A percentile compares a stretch with the other conserved stretches of the same genome.
Conservation (phyloP, 306 rosid genomes). For the Cicer bijugum region DNA sequence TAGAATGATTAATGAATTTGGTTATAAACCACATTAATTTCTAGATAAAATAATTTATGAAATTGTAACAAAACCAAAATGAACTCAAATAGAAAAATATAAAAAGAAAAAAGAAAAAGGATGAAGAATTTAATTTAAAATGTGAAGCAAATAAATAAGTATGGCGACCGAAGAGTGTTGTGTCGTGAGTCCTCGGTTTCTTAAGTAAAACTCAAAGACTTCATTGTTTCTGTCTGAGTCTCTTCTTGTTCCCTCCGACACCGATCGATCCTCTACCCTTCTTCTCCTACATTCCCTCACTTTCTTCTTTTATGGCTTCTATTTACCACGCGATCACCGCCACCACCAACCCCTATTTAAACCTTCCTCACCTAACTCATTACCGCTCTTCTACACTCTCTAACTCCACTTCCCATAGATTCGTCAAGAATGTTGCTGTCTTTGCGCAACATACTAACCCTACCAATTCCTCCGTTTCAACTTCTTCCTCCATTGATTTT, state of each 20-base stretch:
- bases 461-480: neutral
- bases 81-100: too few species aligned
- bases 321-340: slow-evolving; percentile 61
- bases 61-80: too few species aligned
- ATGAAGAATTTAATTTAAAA: too few species aligned
- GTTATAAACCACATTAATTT: too few species aligned
- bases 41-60: too few species aligned
- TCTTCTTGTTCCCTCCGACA: slow-evolving; percentile 47
- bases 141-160: too few species aligned
- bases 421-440: slow-evolving; percentile 33
- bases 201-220: slow-evolving; percentile 36
- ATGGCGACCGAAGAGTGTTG: neutral
- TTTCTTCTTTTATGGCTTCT: slow-evolving; percentile 58
- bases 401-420: slow-evolving; percentile 12
- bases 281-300: slow-evolving; percentile 6
- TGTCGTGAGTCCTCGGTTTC: slow-evolving; percentile 38
- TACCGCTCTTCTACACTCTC: slow-evolving; percentile 41
- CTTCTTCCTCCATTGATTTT: slow-evolving; percentile 56
- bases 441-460: slow-evolving; percentile 43
- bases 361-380: slow-evolving; percentile 41
- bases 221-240: neutral
- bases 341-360: slow-evolving; percentile 42
- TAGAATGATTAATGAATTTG: too few species aligned
- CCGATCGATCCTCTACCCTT: slow-evolving; percentile 12
- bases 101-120: too few species aligned